Percentiles rank a stretch among this genome's conserved stretches.
Evolutionary conservation across 192 early-diverging fungal genomes (phyloP).

Genomic region (Coemansia sp.): DNA sequence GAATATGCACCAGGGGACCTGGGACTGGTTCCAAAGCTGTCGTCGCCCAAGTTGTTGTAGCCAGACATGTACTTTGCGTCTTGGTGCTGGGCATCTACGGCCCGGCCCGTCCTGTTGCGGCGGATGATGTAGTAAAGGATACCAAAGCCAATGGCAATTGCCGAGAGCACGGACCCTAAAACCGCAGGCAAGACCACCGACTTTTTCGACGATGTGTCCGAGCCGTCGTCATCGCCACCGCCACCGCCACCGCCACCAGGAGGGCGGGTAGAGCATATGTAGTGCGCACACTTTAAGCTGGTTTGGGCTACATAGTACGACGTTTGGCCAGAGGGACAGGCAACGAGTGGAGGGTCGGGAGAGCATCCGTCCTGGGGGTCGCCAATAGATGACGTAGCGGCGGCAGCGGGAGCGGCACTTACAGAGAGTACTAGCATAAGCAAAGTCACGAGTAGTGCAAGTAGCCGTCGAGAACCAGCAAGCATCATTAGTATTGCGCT

Average conservation of each 20-base stretch:
- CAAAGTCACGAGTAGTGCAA: neutral
- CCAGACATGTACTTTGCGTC: constrained; percentile 42
- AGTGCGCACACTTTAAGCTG: constrained; percentile 40
- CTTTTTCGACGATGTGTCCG: neutral
- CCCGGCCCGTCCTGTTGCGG: constrained; percentile 17
- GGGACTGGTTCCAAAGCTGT: constrained; percentile 18
- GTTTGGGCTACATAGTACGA: constrained; percentile 29
- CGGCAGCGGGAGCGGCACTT: neutral
- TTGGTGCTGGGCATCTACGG: constrained; percentile 22
- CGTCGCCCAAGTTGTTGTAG: constrained; percentile 41
- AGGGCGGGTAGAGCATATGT: constrained; percentile 16
- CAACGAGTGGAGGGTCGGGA: constrained; percentile 10
- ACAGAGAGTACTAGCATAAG: constrained; percentile 5
- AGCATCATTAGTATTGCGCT: neutral
- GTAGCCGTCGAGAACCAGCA: neutral
- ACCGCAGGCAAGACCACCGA: constrained; percentile 38
- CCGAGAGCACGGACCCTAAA: constrained; percentile 29
- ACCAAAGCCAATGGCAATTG: constrained; percentile 17
- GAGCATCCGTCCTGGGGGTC: constrained; percentile 20
- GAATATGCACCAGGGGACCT: constrained; percentile 21
- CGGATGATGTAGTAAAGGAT: constrained; percentile 28
- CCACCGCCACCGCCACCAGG: neutral
- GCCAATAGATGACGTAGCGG: constrained; percentile 3
- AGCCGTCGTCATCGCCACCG: neutral
- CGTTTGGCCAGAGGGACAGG: constrained; percentile 27